Conservation (phyloP, 1,139 yeast species). For the Pichia norvegensis region DNA sequence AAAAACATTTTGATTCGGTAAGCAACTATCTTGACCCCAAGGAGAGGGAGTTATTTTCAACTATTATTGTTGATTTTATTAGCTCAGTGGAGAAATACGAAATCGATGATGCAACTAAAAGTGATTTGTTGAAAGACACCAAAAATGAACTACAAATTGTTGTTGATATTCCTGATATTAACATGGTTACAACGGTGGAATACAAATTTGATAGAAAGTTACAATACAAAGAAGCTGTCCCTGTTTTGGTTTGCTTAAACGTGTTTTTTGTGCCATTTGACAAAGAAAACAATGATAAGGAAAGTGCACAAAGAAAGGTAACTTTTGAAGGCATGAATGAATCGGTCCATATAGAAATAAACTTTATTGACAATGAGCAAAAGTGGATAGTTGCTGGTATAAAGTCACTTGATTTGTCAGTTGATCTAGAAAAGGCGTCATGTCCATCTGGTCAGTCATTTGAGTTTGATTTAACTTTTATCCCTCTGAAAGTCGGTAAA, state of each 20-base stretch:
- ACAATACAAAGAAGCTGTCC: constrained; percentile 52
- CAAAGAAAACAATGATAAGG: constrained; percentile 11
- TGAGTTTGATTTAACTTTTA: constrained; percentile 40
- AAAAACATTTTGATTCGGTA: constrained; percentile 7
- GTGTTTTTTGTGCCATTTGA: constrained; percentile 14
- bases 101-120: constrained; percentile 5
- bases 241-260: constrained; percentile 30
- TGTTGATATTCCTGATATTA: constrained; percentile 47
- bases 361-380: constrained; percentile 32
- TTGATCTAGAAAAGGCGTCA: constrained; percentile 20
- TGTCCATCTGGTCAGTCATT: constrained; percentile 9
- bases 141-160: constrained; percentile 33
- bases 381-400: constrained; percentile 70
- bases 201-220: constrained; percentile 33
- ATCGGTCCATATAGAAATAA: constrained; percentile 30
- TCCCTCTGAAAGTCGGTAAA: constrained; percentile 75
- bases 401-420: constrained; percentile 36
- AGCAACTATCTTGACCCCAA: background rate
- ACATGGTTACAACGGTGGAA: constrained; percentile 44
- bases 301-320: constrained; percentile 25
- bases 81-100: constrained; percentile 1
- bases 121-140: background rate
- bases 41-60: background rate
- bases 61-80: constrained; percentile 2
- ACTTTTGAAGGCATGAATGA: constrained; percentile 21